Evolutionary conservation across 805 yeast species (phyloP), one percentile per base, ranked within the genome.

Genomic region (Blastobotrys parvus): DNA sequence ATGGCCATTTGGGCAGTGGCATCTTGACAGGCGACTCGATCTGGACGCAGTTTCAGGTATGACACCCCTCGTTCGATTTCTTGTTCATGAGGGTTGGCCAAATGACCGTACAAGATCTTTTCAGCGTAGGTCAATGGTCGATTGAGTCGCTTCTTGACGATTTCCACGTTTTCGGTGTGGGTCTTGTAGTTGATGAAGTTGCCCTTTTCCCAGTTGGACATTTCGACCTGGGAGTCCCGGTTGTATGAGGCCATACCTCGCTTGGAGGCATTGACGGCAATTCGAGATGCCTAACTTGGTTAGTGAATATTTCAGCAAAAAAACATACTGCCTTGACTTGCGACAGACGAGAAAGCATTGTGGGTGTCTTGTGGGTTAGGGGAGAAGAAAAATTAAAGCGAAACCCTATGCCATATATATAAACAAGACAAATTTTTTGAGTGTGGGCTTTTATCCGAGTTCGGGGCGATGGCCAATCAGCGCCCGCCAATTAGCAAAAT

Each of bases 1-100:
- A 89, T 77, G 45, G 97, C 96, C 97, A 89, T 89, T 73, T 89
- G 97, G 45, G 97, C 97, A 46, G 96, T 87, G 45, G 97, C 97
- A 73, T 89, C 97, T 74, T 89, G 97, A 83, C 95, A 88, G 39
- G 97, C 97, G 49, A 90, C 97, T 67, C 97, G 80, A 67, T 89
- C 97, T 44, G 97, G 97, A 70, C 94, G 82, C 63, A 90, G 76
- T 70, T 90, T 90, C 67, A 89, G 75, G 71, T 90, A 90, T 39
- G 92, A 82, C 45, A 78, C 76, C 62, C 97, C 97, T 65, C 97
- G 82, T 67, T 69, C 76, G 56, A 83, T 78, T 52, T 82, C 80
- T 68, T 87, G 87, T 54, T 77, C 88, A 57, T 83, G 89, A 50
- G 97, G 97, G 60, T 90, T 78, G 61, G 84, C 95, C 65, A 90